These are phyloP conservation scores for Lachnellula suecica DNA, from an alignment of 2,329 filamentous ascomycete species.

Conservation along the genomic window DNA sequence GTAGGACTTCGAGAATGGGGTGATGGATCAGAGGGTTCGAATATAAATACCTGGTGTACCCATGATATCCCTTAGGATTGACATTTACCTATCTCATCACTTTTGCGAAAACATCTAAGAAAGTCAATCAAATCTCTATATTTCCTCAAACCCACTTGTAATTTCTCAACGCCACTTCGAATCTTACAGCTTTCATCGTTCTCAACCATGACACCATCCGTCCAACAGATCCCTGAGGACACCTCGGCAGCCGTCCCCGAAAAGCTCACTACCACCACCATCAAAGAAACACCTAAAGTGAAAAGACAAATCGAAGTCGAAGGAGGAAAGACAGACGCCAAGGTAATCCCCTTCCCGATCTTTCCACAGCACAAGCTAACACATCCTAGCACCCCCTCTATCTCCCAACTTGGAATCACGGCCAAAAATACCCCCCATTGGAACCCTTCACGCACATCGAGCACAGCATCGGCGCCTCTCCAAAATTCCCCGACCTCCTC, in stretches of 20 bases:
- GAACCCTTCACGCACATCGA: constrained; percentile 70
- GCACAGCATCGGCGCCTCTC: constrained; percentile 70
- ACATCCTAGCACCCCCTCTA: constrained; percentile 62
- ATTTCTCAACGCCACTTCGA: too few relatives aligned
- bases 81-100: not conserved
- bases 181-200: too few relatives aligned
- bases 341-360: not conserved
- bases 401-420: constrained; percentile 66
- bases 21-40: not conserved
- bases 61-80: not conserved
- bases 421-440: constrained; percentile 62
- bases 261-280: constrained; percentile 1
- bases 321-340: constrained; percentile 22
- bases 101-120: too few relatives aligned
- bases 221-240: constrained; percentile 14
- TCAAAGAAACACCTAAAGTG: constrained; percentile 10
- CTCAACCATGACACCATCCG: constrained; percentile 22
- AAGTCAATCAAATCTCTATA: too few relatives aligned
- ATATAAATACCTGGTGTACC: not conserved
- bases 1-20: not conserved
- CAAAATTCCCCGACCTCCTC: constrained; percentile 66
- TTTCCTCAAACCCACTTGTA: too few relatives aligned
- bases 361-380: not conserved
- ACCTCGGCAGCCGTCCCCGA: constrained; percentile 1
- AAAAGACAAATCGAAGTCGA: constrained; percentile 22